Conservation (phyloP, 352 stramenopile species). For the Elongisporangium anandrum region DNA sequence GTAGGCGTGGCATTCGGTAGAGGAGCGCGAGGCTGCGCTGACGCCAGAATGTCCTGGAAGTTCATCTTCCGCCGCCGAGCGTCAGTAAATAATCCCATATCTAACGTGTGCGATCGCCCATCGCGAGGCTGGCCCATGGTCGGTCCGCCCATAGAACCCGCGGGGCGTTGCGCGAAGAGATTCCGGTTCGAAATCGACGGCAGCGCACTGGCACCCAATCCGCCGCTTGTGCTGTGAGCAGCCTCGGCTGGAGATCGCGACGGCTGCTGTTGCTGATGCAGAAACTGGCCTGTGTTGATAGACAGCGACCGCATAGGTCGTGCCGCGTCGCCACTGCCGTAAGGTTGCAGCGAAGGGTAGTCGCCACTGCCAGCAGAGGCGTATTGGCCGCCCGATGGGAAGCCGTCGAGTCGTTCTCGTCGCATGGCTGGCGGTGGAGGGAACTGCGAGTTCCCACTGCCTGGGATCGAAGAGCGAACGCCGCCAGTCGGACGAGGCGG, state of each 20-base stretch:
- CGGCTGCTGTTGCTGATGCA: constrained; percentile 17
- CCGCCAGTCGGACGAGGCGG: constrained; percentile 37
- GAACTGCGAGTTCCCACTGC: constrained; percentile 47
- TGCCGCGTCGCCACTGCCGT: constrained; percentile 20
- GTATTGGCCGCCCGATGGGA: background rate
- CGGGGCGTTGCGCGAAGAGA: constrained; percentile 22
- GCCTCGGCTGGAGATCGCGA: constrained; percentile 9
- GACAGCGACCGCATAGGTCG: constrained; percentile 58
- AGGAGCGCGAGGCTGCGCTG: constrained; percentile 13
- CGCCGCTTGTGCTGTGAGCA: constrained; percentile 13
- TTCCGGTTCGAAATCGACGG: constrained; percentile 57
- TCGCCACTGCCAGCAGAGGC: background rate
- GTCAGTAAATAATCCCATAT: constrained; percentile 81
- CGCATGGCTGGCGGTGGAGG: constrained; percentile 39
- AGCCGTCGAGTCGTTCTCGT: constrained; percentile 23
- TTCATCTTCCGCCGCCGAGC: constrained; percentile 82
- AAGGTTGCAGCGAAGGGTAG: constrained; percentile 10
- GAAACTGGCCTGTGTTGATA: constrained; percentile 46
- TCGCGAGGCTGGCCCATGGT: constrained; percentile 76
- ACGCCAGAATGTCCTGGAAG: constrained; percentile 85
- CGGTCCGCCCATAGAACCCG: constrained; percentile 24
- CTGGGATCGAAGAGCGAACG: constrained; percentile 47
- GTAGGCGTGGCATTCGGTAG: constrained; percentile 5
- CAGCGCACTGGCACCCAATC: constrained; percentile 21
- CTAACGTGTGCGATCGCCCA: constrained; percentile 75